Base-by-base conservation (phyloP, 768 basidiomycete species). In the Boletus rufocinnamomeus region DNA sequence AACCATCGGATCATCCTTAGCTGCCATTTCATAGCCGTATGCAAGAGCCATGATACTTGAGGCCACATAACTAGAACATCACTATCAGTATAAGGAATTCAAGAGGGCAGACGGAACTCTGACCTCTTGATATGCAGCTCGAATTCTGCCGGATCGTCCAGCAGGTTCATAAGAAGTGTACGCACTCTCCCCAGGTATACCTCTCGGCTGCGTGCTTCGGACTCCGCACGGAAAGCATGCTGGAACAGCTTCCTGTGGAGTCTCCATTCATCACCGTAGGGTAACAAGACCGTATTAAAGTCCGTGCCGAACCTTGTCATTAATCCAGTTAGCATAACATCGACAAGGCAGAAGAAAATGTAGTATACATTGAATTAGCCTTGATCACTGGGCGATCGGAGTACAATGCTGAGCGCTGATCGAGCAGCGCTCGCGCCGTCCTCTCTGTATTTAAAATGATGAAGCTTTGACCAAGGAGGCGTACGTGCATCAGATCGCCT, bases 181-280 rank as follows among this genome's bases (percentile, higher is more conserved):
- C 41, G 62, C 3, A 52, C 62, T 43, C 65, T 64, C 45, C 17
- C 60, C 49, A 61, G n/a, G 49, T 72, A 69, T 17, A 64, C 61
- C 28, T 63, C 58, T n/a, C 67, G 58, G 45, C 52, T 57, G 35
- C 57, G 62, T 11, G 48, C 34, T 52, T 62, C 66, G n/a, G 64
- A 60, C 21, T 72, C 71, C 4, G 49, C 41, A 13, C 63, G 66
- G 32, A 75, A 59, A 27, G 66, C 65, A 8, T 71, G 67, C 21
- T 70, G 71, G 34, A 72, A 66, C 21, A 71, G 53, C 48, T 66
- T 69, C 45, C 73, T 68, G 48, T 74, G 74, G 9, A 66, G 62
- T 28, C 56, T 68, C 74, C 72, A 74, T 32, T 64, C 59, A 23
- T 68, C 63, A 32, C 70, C 66, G 32, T 74, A 75, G 17, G 71